These are phyloP conservation scores for Chaetomium sp. DNA, from an alignment of 2,329 filamentous ascomycete species.

Conservation along the genomic window DNA sequence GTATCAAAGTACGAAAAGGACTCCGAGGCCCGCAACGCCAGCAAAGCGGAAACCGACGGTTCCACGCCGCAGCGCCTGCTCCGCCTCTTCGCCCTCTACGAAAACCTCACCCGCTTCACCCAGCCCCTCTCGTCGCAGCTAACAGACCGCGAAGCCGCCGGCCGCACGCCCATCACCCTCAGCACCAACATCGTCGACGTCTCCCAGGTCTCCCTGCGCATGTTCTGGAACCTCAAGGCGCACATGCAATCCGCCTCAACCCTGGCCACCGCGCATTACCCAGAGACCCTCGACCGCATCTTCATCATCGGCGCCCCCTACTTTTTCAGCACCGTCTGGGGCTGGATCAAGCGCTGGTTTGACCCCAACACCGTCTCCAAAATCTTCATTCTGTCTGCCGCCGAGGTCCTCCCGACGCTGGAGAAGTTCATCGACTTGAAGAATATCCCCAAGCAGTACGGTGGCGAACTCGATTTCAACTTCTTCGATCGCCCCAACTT, in stretches of 20 bases:
- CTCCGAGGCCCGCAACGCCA: constrained; percentile 46
- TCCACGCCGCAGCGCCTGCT: constrained; percentile 70
- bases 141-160: constrained; percentile 60
- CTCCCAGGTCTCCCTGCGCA: constrained; percentile 76
- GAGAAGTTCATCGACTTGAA: constrained; percentile 72
- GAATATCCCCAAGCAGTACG: constrained; percentile 85
- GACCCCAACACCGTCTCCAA: constrained; percentile 90
- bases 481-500: constrained; percentile 70
- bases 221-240: constrained; percentile 90
- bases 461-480: constrained; percentile 74
- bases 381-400: constrained; percentile 77
- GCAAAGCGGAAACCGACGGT: constrained; percentile 57
- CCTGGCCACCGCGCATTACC: constrained; percentile 88
- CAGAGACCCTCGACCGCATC: constrained; percentile 82
- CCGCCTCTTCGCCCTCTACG: constrained; percentile 86
- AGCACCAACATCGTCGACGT: constrained; percentile 96
- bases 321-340: constrained; percentile 91
- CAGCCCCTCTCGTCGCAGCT: constrained; percentile 79
- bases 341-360: constrained; percentile 94
- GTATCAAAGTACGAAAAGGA: constrained; percentile 71
- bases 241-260: constrained; percentile 92
- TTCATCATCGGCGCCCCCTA: constrained; percentile 82
- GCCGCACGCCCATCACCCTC: constrained; percentile 75
- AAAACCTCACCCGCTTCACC: constrained; percentile 82
- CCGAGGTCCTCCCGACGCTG: constrained; percentile 71